A percentile compares a stretch with the other conserved stretches of the same genome.
Evolutionary conservation across 2,329 filamentous ascomycete species (phyloP).

Genomic region (Penicillium rolfsii): DNA sequence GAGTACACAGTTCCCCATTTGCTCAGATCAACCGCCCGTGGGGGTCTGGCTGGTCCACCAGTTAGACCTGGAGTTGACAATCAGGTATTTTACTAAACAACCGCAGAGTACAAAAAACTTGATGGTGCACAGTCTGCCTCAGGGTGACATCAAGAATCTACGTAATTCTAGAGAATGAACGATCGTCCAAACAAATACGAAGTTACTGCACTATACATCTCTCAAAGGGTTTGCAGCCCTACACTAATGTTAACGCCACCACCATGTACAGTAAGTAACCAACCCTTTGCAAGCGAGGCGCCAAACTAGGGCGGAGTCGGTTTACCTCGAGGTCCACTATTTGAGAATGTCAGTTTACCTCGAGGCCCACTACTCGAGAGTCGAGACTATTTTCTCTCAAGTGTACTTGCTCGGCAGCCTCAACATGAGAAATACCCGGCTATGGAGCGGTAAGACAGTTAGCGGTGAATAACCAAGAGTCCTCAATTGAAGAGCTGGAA

Average conservation of each 20-base stretch:
- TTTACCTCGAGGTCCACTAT: background rate
- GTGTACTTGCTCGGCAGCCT: too few relatives aligned
- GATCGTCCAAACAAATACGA: too few relatives aligned
- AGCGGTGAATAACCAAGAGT: too few relatives aligned
- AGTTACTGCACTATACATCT: background rate
- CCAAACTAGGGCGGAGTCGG: background rate
- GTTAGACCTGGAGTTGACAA: background rate
- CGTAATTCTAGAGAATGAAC: too few relatives aligned
- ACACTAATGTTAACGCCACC: background rate
- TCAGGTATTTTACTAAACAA: background rate
- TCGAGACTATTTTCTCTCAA: background rate
- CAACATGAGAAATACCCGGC: too few relatives aligned
- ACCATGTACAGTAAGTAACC: background rate
- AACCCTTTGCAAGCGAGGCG: background rate
- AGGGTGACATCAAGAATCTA: background rate
- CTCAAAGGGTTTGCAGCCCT: background rate
- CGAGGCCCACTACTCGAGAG: background rate
- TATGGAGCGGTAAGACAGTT: too few relatives aligned
- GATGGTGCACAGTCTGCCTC: background rate
- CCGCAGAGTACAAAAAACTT: too few relatives aligned
- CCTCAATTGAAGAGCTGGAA: too few relatives aligned
- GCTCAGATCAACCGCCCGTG: background rate
- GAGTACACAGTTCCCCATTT: background rate
- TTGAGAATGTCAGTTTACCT: background rate
- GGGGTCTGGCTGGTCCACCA: background rate